These are phyloP conservation scores for Teunomyces lycoperdinae DNA, from an alignment of 805 yeast genomes.

Conservation along the genomic window DNA sequence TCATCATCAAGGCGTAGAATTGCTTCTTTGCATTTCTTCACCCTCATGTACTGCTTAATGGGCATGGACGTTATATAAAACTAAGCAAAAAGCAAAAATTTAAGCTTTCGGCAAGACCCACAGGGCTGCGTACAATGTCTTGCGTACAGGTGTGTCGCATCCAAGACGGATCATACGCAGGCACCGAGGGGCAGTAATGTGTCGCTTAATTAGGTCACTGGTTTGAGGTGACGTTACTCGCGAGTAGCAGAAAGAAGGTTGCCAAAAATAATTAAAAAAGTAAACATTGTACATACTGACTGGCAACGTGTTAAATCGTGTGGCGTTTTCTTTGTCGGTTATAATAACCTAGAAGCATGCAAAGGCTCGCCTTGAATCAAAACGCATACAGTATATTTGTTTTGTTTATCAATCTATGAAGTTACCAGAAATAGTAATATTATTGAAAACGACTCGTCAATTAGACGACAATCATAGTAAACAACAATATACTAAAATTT, in stretches of 20 bases:
- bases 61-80: background rate
- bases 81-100: background rate
- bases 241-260: background rate
- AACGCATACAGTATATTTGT: background rate
- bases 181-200: background rate
- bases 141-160: background rate
- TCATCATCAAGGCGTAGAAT: too few relatives aligned
- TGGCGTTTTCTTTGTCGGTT: background rate
- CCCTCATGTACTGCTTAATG: background rate
- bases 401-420: slow-evolving; percentile 3
- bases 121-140: background rate
- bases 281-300: too few relatives aligned
- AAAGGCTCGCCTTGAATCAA: background rate
- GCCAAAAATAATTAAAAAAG: background rate
- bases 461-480: slow-evolving; percentile 2
- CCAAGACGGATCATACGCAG: slow-evolving; percentile 2
- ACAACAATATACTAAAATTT: slow-evolving; percentile 1
- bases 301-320: background rate
- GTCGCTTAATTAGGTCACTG: background rate
- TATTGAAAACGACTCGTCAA: slow-evolving; percentile 1
- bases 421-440: slow-evolving; percentile 1
- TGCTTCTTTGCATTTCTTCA: background rate
- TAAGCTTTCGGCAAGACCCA: background rate
- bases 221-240: background rate
- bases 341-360: background rate